Percentiles rank a stretch among this genome's conserved stretches.
These are phyloP conservation scores for Boletus subcaerulescens DNA, from an alignment of 768 basidiomycete species.

Conservation along the genomic window DNA sequence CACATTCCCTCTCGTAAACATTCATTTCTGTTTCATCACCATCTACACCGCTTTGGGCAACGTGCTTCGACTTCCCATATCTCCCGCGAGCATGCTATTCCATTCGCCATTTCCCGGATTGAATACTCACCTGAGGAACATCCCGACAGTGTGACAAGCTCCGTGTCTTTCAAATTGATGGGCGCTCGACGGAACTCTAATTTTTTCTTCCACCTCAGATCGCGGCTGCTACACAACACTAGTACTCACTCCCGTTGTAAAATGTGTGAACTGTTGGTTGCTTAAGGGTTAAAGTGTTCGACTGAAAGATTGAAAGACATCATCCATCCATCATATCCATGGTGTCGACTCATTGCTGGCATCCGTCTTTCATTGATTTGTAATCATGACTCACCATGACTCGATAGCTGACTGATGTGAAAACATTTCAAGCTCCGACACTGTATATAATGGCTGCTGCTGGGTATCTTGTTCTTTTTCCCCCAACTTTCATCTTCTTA, in stretches of 20 bases:
- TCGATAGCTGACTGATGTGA: background rate
- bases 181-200: conserved; percentile 17
- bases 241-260: background rate
- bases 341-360: no score
- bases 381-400: background rate
- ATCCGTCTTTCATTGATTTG: background rate
- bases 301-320: no score
- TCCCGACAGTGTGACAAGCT: background rate
- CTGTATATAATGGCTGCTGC: conserved; percentile 6
- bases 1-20: conserved; percentile 16
- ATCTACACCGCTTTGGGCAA: conserved; percentile 4
- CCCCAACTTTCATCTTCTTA: background rate
- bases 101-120: conserved; percentile 2
- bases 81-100: background rate
- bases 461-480: background rate
- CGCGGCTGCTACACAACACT: background rate
- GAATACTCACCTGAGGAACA: background rate
- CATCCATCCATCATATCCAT: no score
- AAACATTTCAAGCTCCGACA: conserved; percentile 17
- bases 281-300: no score
- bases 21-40: conserved; percentile 8
- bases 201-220: conserved; percentile 11
- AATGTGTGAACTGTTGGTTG: background rate
- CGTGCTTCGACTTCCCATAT: conserved; percentile 14
- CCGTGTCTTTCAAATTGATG: conserved; percentile 24